Conservation (phyloP, 129 eudicot species). For the Mikania micrantha region DNA sequence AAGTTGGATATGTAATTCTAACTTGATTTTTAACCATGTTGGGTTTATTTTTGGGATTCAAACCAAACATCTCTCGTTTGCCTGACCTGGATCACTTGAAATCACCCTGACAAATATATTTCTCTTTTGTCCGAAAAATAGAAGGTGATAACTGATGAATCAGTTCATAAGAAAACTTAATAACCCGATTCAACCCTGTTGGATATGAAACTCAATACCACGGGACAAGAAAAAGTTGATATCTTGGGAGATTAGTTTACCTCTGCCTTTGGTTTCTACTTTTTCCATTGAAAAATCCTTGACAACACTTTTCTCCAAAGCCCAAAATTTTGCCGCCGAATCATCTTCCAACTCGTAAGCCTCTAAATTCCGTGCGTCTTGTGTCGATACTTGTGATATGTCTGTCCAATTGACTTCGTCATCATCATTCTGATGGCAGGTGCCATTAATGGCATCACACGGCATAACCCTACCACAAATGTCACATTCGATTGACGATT, state of each 20-base stretch:
- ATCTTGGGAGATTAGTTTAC: background rate
- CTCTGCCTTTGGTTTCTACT: conserved; percentile 11
- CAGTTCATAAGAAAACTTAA: too few species aligned
- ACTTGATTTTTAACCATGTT: too few species aligned
- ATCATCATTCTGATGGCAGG: conserved; percentile 7
- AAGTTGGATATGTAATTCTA: too few species aligned
- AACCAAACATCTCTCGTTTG: too few species aligned
- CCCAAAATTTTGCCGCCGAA: background rate
- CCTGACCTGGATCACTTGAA: too few species aligned
- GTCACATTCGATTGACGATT: conserved; percentile 20
- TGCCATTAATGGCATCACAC: conserved; percentile 10
- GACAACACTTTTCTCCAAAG: background rate
- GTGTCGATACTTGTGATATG: conserved; percentile 13
- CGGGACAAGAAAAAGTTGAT: too few species aligned
- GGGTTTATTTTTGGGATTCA: too few species aligned
- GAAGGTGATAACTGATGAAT: too few species aligned
- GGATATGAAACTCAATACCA: too few species aligned
- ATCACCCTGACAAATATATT: too few species aligned
- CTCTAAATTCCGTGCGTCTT: background rate
- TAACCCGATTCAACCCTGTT: too few species aligned
- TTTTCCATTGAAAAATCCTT: conserved; percentile 4
- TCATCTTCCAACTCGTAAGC: conserved; percentile 11
- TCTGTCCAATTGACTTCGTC: background rate
- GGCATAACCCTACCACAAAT: conserved; percentile 13
- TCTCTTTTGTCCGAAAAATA: too few species aligned